phyloP scores from a whole-genome alignment of 2,329 filamentous ascomycete species.

The Sphaerostilbella broomeana region DNA sequence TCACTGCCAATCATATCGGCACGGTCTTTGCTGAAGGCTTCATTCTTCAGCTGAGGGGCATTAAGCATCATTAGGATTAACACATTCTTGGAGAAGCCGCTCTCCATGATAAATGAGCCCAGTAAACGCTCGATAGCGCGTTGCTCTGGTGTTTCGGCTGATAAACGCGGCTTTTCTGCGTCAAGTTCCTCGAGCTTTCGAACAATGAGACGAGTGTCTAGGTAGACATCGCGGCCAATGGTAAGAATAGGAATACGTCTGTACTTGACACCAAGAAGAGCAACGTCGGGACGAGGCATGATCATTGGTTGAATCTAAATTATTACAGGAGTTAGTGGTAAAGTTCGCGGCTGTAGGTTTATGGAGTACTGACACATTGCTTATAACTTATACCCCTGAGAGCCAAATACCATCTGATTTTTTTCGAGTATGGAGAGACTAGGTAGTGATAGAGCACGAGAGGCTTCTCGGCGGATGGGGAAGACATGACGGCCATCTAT shows the following conservation, averaged over 20 bases:
- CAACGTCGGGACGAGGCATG: conserved; percentile 59
- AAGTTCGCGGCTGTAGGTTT: background rate
- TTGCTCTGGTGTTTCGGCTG: conserved; percentile 31
- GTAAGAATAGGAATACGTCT: conserved; percentile 62
- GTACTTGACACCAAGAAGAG: conserved; percentile 54
- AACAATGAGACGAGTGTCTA: conserved; percentile 63
- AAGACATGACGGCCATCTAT: no score
- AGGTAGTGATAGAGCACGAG: conserved; percentile 9
- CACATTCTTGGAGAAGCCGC: conserved; percentile 46
- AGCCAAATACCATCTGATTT: conserved; percentile 58
- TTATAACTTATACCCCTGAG: conserved; percentile 58
- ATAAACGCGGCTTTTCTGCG: conserved; percentile 34
- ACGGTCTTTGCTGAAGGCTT: conserved; percentile 52
- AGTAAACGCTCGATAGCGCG: conserved; percentile 47
- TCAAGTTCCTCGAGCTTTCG: conserved; percentile 53
- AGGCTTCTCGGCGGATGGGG: background rate
- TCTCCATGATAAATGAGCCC: conserved; percentile 48
- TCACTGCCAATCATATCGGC: conserved; percentile 28
- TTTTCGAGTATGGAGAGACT: conserved; percentile 4
- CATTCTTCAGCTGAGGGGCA: conserved; percentile 46
- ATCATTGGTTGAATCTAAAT: conserved; percentile 55
- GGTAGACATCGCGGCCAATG: conserved; percentile 60
- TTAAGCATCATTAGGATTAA: conserved; percentile 48
- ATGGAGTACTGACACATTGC: conserved; percentile 53
- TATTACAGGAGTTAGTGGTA: background rate